Evolutionary conservation across 2,329 filamentous ascomycete genomes (phyloP), one percentile per base, ranked within the genome.

Genomic region (Colletotrichum musae): DNA sequence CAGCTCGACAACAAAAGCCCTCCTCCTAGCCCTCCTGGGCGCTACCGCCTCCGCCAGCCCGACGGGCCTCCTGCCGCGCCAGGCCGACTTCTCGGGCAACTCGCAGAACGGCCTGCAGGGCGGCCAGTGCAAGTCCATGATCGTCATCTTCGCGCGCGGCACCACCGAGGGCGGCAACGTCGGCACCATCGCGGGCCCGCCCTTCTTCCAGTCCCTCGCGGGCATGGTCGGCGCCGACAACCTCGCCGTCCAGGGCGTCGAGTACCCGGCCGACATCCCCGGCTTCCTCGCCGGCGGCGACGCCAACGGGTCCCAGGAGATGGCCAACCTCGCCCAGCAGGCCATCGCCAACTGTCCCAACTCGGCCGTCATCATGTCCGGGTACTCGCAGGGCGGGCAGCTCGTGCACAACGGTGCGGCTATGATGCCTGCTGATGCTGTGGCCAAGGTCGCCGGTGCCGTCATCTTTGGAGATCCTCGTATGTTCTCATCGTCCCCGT

Each of bases 111-210:
- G 70, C 26, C 65, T 72, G 24, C 58, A 56, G 24, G 58, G 59
- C 16, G 71, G 69, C 15, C 39, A 47, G 4, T 86, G 84, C 76
- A 83, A 82, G 41, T 74, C 79, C 39, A 80, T 86, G 70, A 88
- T 86, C 7, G 76, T 89, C 59, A 84, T 89, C 72, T 89, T 86
- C 72, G 87, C 87, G n/a, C 83, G 87, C 18, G 87, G 87, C 9
- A 88, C 87, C 4, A 83, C 81, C 6, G 86, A 89, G 76, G 43
- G 71, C 1, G 86, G 86, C 48, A 88, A 87, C 72, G 84, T 89
- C 58, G 87, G 87, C 24, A 74, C 73, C 26, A 70, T 83, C 6
- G 80, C 83, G 2, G 87, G 87, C 1, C 86, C 86, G 2, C 82
- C 84, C 1, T 84, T 89, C 71, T 85, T 86, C 69, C 77, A 81